Evolutionary conservation across 2,329 filamentous ascomycete species (phyloP).

Genomic region (Scytalidium sp.): DNA sequence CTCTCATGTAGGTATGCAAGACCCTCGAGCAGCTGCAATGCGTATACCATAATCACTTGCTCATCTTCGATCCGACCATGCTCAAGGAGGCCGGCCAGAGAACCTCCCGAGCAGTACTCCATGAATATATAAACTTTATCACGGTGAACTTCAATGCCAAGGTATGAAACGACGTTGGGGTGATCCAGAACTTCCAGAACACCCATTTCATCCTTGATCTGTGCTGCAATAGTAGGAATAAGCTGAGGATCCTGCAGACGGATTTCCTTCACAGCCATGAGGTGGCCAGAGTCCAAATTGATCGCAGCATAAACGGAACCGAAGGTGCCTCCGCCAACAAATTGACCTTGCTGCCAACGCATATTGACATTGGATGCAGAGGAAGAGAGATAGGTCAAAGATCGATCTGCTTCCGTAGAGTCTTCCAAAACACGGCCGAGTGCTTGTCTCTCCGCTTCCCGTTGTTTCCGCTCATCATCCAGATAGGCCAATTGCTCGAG

Average conservation of each 20-base stretch:
- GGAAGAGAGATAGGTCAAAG: conserved; percentile 87
- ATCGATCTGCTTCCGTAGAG: conserved; percentile 92
- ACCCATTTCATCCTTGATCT: conserved; percentile 96
- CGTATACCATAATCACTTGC: conserved; percentile 95
- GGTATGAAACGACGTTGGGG: conserved; percentile 96
- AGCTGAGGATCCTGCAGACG: conserved; percentile 93
- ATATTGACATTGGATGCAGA: conserved; percentile 93
- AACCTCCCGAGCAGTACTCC: conserved; percentile 97
- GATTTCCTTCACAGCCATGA: conserved; percentile 99
- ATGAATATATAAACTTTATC: conserved; percentile 99
- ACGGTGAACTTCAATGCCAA: conserved; percentile 95
- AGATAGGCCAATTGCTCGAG: conserved; percentile 70
- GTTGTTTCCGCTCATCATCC: conserved; percentile 74
- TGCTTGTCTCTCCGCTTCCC: conserved; percentile 80
- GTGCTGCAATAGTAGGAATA: conserved; percentile 88
- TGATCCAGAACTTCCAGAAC: conserved; percentile 94
- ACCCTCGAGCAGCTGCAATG: conserved; percentile 88
- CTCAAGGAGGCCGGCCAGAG: conserved; percentile 82
- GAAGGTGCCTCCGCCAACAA: conserved; percentile 94
- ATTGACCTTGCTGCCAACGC: conserved; percentile 98
- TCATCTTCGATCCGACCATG: conserved; percentile 98
- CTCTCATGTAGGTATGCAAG: conserved; percentile 90
- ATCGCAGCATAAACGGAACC: conserved; percentile 97
- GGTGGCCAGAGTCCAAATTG: conserved; percentile 90
- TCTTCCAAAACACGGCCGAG: conserved; percentile 90